phyloP scores from a whole-genome alignment of 768 basidiomycete species.

The Amanita fuliginea region DNA sequence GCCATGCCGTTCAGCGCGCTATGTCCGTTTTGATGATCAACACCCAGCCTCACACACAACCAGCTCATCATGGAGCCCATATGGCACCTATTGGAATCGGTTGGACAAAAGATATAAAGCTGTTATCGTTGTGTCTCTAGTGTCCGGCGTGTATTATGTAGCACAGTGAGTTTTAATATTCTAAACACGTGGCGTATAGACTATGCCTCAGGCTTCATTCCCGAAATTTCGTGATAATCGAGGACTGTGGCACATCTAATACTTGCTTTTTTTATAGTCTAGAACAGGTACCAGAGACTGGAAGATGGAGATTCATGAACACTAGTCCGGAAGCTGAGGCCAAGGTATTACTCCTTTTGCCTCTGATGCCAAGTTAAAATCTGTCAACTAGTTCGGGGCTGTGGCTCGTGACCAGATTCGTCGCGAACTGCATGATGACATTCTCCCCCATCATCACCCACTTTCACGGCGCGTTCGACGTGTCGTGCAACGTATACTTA shows the following conservation, averaged over 20 bases:
- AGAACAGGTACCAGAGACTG: slow-evolving; percentile 80
- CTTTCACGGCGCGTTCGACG: slow-evolving; percentile 55
- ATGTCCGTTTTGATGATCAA: slow-evolving; percentile 6
- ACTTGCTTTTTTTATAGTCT: slow-evolving; percentile 35
- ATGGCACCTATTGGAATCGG: not conserved
- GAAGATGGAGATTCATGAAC: slow-evolving; percentile 85
- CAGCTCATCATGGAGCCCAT: not conserved
- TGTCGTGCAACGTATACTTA: slow-evolving; percentile 59
- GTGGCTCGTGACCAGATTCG: slow-evolving; percentile 30
- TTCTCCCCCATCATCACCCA: slow-evolving; percentile 61
- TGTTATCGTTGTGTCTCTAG: slow-evolving; percentile 5
- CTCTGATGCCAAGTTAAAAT: not conserved
- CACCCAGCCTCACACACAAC: not conserved
- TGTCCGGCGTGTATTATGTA: slow-evolving; percentile 19
- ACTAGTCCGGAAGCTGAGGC: slow-evolving; percentile 47
- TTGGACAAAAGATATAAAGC: slow-evolving; percentile 1
- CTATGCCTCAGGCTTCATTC: not conserved
- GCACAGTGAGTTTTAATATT: slow-evolving; percentile 19
- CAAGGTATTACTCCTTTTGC: slow-evolving; percentile 23
- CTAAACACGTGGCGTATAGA: not conserved
- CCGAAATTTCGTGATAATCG: not conserved
- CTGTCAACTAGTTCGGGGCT: slow-evolving; percentile 29
- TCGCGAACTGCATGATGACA: slow-evolving; percentile 35
- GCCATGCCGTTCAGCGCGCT: not conserved
- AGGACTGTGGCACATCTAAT: not conserved